Evolutionary conservation across 176 grass and related monocot species (phyloP).

Genomic region (Cenchrus purpureus): DNA sequence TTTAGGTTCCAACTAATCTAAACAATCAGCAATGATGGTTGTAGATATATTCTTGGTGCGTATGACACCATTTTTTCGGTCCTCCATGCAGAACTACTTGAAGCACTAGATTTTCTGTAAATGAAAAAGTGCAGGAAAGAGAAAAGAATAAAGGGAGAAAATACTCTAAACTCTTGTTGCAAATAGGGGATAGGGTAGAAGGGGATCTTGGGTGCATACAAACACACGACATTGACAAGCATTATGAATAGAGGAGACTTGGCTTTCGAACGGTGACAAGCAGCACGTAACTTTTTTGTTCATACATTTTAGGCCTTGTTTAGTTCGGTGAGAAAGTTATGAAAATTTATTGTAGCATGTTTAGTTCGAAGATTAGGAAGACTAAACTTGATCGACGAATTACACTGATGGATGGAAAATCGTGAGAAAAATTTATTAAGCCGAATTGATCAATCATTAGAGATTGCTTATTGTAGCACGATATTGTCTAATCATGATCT

Average conservation of each 20-base stretch:
- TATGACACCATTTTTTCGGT: neutral
- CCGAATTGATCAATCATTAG: no score
- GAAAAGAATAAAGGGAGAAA: neutral
- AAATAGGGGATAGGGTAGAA: neutral
- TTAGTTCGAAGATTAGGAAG: no score
- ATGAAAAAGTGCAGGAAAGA: neutral
- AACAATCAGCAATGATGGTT: neutral
- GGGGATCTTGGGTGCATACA: no score
- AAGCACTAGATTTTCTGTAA: constrained; percentile 11
- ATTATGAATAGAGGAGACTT: neutral
- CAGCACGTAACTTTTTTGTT: neutral
- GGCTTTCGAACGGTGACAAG: neutral
- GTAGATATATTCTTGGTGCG: neutral
- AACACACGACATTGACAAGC: neutral
- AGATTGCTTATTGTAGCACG: no score
- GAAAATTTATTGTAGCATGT: no score
- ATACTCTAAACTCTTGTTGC: neutral
- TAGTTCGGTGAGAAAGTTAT: no score
- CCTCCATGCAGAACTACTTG: neutral
- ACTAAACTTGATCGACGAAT: no score
- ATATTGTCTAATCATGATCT: no score
- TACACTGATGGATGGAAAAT: no score
- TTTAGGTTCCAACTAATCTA: constrained; percentile 12
- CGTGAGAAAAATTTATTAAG: no score
- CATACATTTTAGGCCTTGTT: no score